Base-by-base conservation (phyloP, 345 rosid genomes). In the Conringia planisiliqua region DNA sequence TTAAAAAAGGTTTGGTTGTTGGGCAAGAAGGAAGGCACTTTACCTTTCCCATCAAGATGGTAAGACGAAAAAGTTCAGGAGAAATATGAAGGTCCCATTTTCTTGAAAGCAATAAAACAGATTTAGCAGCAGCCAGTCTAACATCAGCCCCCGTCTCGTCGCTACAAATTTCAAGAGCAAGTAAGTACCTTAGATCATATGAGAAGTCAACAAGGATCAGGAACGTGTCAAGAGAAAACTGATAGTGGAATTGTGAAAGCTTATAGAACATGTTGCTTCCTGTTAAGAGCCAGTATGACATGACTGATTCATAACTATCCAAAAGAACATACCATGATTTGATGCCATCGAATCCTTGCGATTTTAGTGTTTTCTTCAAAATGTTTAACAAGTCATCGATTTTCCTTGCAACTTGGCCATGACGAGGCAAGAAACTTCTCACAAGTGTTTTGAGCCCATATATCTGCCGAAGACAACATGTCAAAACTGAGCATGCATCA, bases 1-100 rank as follows among this genome's bases (percentile, higher is more conserved):
- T 14, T 6, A 1, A 10, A 61, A 63, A 43, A 47, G 65, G 60
- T 46, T 56, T 56, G 14, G 46, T 54, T 52, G 56, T 71, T 56
- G 33, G 4, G 39, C 68, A 65, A 48, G 54, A 54, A 76, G 62
- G 68, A 65, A 70, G 29, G 68, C 29, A 62, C 78, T 70, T 66
- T 80, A 89, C 98, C 92, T 88, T 90, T 71, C 86, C 87, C 63
- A 85, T 78, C 81, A 81, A 74, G 61, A 91, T 70, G 47, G 96
- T 88, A 44, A 70, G 75, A 62, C 77, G 84, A 58, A 91, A 94
- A 48, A 86, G 61, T 66, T 84, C 84, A 16, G 97, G 91, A 62
- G 93, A 82, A 71, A 94, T 85, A 79, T 88, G 87, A 58, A 89
- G 82, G 90, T 94, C 95, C 97, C 94, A 94, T 87, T 85, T 94